phyloP scores from a whole-genome alignment of 73 alveolate genomes.

The Diophrys appendiculata region DNA sequence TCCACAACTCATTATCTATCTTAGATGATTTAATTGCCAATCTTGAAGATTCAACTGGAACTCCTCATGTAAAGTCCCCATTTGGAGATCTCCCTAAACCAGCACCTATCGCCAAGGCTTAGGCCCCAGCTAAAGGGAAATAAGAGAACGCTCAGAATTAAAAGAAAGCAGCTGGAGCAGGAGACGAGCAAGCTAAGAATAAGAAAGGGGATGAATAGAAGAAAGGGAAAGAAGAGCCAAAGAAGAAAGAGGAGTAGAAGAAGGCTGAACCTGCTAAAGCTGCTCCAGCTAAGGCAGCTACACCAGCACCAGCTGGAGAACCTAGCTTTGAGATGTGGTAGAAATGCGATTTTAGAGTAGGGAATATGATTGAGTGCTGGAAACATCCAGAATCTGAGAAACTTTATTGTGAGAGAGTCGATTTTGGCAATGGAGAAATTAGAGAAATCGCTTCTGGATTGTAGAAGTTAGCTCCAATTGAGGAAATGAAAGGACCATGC shows the following conservation, averaged over 20 bases:
- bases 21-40: background rate
- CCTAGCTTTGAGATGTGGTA: constrained; percentile 36
- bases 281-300: background rate
- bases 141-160: no score
- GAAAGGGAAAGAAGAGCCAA: background rate
- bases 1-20: background rate
- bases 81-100: no score
- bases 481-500: constrained; percentile 83
- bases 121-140: no score
- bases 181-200: background rate
- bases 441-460: constrained; percentile 97
- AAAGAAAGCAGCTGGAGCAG: no score
- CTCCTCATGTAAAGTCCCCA: background rate
- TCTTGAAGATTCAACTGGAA: background rate
- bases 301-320: constrained; percentile 19
- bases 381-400: constrained; percentile 81
- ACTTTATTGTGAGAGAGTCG: constrained; percentile 92
- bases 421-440: constrained; percentile 93
- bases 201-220: background rate
- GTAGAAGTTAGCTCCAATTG: constrained; percentile 81
- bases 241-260: background rate
- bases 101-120: no score
- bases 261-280: constrained; percentile 10
- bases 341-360: constrained; percentile 78
- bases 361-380: constrained; percentile 67